A percentile compares a stretch with the other conserved stretches of the same genome.
Evolutionary conservation across 192 early-diverging fungal species (phyloP).

Genomic region (Coemansia sp.): DNA sequence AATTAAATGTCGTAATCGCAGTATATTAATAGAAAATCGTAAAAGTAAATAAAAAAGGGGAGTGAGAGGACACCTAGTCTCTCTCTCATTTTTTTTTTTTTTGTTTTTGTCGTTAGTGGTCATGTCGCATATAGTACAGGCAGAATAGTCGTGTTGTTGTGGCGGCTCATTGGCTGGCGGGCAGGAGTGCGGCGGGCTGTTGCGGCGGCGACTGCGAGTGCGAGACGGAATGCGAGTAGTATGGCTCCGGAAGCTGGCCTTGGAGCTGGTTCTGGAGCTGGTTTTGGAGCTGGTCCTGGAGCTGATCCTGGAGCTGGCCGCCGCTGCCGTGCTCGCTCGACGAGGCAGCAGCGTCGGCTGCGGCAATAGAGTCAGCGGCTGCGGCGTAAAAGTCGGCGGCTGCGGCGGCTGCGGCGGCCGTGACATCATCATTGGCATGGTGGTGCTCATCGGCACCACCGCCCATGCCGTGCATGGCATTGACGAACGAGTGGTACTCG

Average conservation of each 20-base stretch:
- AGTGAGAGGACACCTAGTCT: not conserved
- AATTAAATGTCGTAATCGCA: not conserved
- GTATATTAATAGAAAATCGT: conserved; percentile 1
- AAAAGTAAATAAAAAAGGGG: not conserved
- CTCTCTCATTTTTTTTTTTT: no score
- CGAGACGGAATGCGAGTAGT: not conserved
- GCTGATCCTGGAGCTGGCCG: not conserved
- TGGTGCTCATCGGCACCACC: not conserved
- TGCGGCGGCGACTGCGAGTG: not conserved
- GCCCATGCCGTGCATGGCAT: conserved; percentile 16
- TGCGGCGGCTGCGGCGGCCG: conserved; percentile 20
- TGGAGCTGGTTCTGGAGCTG: not conserved
- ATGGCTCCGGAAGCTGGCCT: not conserved
- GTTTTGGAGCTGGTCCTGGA: not conserved
- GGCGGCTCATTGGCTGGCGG: not conserved
- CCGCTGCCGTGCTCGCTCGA: no score
- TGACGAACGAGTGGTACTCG: conserved; percentile 19
- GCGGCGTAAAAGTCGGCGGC: conserved; percentile 5
- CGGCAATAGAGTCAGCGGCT: not conserved
- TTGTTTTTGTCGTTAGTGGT: not conserved
- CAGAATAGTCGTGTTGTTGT: not conserved
- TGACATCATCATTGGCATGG: not conserved
- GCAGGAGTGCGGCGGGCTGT: not conserved
- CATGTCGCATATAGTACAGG: not conserved
- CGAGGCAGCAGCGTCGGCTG: not conserved